Evolutionary conservation across 2,329 filamentous ascomycete genomes (phyloP).

Genomic region (Aspergillus sp.): DNA sequence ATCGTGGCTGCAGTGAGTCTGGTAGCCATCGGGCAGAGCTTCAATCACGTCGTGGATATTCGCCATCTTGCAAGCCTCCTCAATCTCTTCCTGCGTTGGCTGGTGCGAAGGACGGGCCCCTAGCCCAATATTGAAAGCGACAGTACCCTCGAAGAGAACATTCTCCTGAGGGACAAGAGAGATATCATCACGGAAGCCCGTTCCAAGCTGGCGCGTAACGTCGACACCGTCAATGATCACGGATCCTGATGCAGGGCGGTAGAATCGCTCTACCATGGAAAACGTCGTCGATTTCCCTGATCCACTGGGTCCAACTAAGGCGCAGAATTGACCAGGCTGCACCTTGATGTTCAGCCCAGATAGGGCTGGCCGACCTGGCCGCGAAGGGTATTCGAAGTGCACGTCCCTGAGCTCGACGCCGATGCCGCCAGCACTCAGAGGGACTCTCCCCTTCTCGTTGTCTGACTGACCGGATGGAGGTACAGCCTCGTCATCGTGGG

Average conservation of each 20-base stretch:
- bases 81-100: constrained; percentile 59
- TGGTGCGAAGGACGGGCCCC: constrained; percentile 46
- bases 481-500: no score
- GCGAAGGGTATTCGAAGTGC: constrained; percentile 65
- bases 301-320: constrained; percentile 66
- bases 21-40: constrained; percentile 64
- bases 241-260: constrained; percentile 50
- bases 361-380: constrained; percentile 61
- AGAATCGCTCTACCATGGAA: constrained; percentile 56
- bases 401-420: constrained; percentile 35
- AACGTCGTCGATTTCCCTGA: constrained; percentile 68
- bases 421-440: no score
- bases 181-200: constrained; percentile 44
- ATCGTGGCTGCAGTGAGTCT: constrained; percentile 56
- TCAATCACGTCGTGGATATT: constrained; percentile 72
- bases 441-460: no score
- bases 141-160: constrained; percentile 49
- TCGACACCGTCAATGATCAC: constrained; percentile 55
- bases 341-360: constrained; percentile 57
- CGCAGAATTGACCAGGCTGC: constrained; percentile 40
- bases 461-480: no score
- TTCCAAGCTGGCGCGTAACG: constrained; percentile 35
- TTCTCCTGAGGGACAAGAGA: constrained; percentile 51
- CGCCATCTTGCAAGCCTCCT: constrained; percentile 65
- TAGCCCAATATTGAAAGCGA: constrained; percentile 48